These are phyloP conservation scores for Pythium rishiriense DNA, from an alignment of 352 stramenopile species.

Conservation along the genomic window DNA sequence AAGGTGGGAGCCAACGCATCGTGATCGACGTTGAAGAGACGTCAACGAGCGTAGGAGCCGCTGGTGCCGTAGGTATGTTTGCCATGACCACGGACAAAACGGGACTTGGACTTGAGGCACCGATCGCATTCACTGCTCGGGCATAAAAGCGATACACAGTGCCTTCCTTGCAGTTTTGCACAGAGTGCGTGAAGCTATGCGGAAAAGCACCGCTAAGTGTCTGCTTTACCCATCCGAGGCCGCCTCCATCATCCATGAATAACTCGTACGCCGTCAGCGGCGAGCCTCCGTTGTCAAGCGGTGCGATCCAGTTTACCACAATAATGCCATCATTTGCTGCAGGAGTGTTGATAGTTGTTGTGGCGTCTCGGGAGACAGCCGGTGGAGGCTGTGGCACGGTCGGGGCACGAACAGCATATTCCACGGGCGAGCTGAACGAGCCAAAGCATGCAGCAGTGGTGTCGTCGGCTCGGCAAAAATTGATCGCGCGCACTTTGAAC, in stretches of 20 bases:
- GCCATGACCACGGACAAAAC: constrained; percentile 90
- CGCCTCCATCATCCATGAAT: constrained; percentile 82
- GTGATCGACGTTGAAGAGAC: constrained; percentile 64
- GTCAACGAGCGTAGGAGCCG: constrained; percentile 54
- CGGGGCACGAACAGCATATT: constrained; percentile 89
- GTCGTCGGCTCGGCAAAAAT: constrained; percentile 89
- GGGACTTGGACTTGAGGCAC: constrained; percentile 75
- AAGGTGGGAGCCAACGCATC: constrained; percentile 66
- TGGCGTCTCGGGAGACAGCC: constrained; percentile 53
- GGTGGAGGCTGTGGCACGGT: constrained; percentile 84
- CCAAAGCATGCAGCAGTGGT: constrained; percentile 81
- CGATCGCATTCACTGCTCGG: constrained; percentile 81
- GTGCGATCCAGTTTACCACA: constrained; percentile 82
- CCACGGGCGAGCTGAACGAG: constrained; percentile 83
- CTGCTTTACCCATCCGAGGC: constrained; percentile 42
- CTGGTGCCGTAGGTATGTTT: constrained; percentile 59
- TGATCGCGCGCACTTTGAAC: constrained; percentile 94
- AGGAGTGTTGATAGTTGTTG: constrained; percentile 64
- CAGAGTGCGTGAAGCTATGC: constrained; percentile 48
- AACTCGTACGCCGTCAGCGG: constrained; percentile 92
- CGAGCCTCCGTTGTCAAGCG: constrained; percentile 92
- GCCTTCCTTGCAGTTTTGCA: constrained; percentile 65
- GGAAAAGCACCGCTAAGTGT: constrained; percentile 49
- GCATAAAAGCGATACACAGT: constrained; percentile 94
- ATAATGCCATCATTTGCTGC: constrained; percentile 54